Conservation (phyloP, 331 rosid genomes). For the Quercus lobata region DNA sequence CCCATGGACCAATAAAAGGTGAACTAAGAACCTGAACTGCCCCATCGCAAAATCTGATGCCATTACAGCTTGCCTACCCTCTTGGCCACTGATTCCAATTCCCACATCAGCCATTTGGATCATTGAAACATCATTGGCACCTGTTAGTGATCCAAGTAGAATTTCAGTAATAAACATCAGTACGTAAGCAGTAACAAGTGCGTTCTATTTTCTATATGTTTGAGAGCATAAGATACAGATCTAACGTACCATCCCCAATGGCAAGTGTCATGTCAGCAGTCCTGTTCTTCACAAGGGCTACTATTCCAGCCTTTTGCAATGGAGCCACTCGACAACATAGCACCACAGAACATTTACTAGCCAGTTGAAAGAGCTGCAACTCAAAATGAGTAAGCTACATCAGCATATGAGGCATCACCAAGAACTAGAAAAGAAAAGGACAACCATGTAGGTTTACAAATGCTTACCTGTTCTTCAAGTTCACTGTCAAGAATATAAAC, state of each 20-base stretch:
- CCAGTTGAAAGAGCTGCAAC: constrained; percentile 68
- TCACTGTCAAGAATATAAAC: constrained; percentile 79
- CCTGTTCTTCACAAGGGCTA: constrained; percentile 73
- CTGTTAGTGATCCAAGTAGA: constrained; percentile 25
- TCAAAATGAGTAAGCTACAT: constrained; percentile 10
- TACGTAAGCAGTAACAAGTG: background rate
- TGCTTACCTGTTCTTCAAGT: constrained; percentile 73
- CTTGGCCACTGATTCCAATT: constrained; percentile 95
- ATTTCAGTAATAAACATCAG: background rate
- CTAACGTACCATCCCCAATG: constrained; percentile 79
- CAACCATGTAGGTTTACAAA: background rate
- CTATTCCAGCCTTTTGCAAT: constrained; percentile 89
- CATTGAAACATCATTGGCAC: constrained; percentile 98
- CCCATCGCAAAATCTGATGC: constrained; percentile 99
- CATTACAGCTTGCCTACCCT: constrained; percentile 99
- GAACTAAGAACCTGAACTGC: constrained; percentile 86
- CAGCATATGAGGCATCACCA: constrained; percentile 18
- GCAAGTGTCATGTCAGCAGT: constrained; percentile 95
- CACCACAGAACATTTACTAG: constrained; percentile 83
- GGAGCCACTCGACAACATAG: constrained; percentile 99
- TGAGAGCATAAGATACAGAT: background rate
- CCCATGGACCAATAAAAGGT: constrained; percentile 85
- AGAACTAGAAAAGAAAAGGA: background rate
- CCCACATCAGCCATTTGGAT: constrained; percentile 99
- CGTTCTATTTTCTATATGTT: background rate